Evolutionary conservation across 1,284 basidiomycete genomes (phyloP).

Genomic region (Boletus hoseneyae): DNA sequence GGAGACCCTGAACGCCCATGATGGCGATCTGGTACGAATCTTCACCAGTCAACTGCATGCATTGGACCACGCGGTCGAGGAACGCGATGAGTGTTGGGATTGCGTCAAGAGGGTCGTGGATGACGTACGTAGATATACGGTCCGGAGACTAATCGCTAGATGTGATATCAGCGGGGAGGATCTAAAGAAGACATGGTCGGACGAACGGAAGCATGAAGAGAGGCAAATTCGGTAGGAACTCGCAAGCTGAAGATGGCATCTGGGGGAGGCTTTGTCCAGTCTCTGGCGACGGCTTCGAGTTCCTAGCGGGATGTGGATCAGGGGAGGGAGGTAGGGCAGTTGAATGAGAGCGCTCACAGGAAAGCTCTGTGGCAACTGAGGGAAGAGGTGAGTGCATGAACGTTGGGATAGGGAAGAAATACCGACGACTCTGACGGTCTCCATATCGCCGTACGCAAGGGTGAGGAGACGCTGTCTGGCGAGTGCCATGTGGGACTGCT

Average conservation of each 20-base stretch:
- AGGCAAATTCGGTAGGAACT: constrained; percentile 78
- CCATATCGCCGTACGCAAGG: constrained; percentile 78
- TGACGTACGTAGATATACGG: constrained; percentile 71
- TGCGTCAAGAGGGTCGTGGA: constrained; percentile 11
- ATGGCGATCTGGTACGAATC: constrained; percentile 81
- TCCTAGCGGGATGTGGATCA: constrained; percentile 46
- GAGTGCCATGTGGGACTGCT: constrained; percentile 56
- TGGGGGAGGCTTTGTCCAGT: constrained; percentile 80
- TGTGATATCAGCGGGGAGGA: constrained; percentile 15
- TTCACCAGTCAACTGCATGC: constrained; percentile 64
- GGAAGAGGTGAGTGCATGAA: constrained; percentile 7
- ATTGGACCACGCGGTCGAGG: constrained; percentile 21
- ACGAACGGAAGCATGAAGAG: constrained; percentile 72
- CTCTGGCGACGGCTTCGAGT: constrained; percentile 69
- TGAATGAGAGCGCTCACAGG: constrained; percentile 38
- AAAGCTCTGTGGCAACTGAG: constrained; percentile 61
- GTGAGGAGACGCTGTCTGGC: constrained; percentile 71
- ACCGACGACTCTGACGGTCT: constrained; percentile 71
- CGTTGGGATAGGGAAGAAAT: constrained; percentile 6
- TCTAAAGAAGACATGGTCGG: not conserved
- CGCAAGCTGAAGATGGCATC: constrained; percentile 68
- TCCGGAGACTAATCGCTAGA: constrained; percentile 68
- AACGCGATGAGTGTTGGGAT: constrained; percentile 18
- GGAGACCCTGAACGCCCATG: constrained; percentile 70
- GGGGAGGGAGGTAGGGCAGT: not conserved